Conservation (phyloP, 2,329 filamentous ascomycete species). For the Exophiala sp. region DNA sequence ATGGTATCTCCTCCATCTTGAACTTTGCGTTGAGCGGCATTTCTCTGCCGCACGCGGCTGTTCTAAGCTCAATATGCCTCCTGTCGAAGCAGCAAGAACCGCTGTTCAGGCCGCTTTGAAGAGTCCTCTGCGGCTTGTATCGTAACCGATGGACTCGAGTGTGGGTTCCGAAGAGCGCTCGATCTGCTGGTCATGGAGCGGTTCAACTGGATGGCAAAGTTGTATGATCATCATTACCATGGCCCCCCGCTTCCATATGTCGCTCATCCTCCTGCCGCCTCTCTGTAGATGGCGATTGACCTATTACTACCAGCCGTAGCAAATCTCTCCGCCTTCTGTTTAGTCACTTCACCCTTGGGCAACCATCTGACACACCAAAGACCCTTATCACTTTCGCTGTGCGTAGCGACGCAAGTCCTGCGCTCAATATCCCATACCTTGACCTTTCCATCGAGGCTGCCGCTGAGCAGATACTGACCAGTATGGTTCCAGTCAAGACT, state of each 20-base stretch:
- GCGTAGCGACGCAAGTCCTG: constrained; percentile 79
- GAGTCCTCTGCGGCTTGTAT: neutral
- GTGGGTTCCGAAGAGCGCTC: neutral
- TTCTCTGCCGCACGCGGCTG: neutral
- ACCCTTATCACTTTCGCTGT: constrained; percentile 79
- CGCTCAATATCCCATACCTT: constrained; percentile 93
- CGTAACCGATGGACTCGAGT: too few relatives aligned
- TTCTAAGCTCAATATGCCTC: neutral
- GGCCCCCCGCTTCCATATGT: neutral
- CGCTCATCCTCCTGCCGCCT: constrained; percentile 63
- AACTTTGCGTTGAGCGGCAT: neutral
- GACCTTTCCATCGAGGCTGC: constrained; percentile 84
- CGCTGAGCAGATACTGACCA: constrained; percentile 83
- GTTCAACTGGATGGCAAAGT: neutral
- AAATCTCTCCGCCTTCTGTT: constrained; percentile 58
- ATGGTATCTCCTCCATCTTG: neutral
- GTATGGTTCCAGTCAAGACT: constrained; percentile 88
- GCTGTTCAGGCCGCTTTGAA: too few relatives aligned
- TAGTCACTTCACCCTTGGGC: constrained; percentile 53
- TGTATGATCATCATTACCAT: neutral
- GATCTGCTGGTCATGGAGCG: neutral
- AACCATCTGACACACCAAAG: constrained; percentile 83
- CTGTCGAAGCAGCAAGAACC: neutral
- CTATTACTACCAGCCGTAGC: constrained; percentile 70
- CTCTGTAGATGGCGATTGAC: constrained; percentile 74